Conservation (phyloP, 768 basidiomycete genomes). For the Tulasnella sp. region DNA sequence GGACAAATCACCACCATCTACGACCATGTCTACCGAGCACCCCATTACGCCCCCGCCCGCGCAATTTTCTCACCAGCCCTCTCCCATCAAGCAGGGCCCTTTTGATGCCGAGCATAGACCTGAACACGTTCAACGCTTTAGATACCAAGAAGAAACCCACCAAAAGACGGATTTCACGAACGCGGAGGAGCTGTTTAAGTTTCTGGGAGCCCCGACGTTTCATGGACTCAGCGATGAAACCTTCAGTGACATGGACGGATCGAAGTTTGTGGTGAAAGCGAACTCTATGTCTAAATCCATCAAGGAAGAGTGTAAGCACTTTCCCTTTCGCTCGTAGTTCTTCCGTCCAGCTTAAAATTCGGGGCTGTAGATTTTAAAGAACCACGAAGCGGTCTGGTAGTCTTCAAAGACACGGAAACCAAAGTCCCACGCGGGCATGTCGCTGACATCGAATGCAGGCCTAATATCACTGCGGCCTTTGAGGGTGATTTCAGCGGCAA, state of each 20-base stretch:
- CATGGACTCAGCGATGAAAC: not conserved
- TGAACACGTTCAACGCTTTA: not conserved
- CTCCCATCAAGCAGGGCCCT: constrained; percentile 1
- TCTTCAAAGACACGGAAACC: constrained; percentile 6
- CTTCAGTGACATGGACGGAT: not conserved
- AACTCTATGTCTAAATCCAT: constrained; percentile 20
- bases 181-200: not conserved
- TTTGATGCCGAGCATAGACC: not conserved
- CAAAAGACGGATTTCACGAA: not conserved
- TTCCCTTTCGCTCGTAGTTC: not conserved
- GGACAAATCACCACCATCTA: too few species aligned
- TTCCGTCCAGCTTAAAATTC: not conserved
- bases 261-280: not conserved
- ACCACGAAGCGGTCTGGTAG: not conserved
- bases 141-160: constrained; percentile 3
- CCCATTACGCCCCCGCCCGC: not conserved
- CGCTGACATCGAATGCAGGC: constrained; percentile 4
- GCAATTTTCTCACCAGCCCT: not conserved
- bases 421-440: constrained; percentile 4
- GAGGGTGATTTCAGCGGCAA: not conserved
- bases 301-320: constrained; percentile 22
- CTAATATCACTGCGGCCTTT: constrained; percentile 4
- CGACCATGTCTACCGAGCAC: constrained; percentile 13
- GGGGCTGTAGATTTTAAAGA: constrained; percentile 6
- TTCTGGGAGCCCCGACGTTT: constrained; percentile 5